Base-by-base conservation (phyloP, 2,329 filamentous ascomycete genomes). In the Fonsecaea pugnacius region DNA sequence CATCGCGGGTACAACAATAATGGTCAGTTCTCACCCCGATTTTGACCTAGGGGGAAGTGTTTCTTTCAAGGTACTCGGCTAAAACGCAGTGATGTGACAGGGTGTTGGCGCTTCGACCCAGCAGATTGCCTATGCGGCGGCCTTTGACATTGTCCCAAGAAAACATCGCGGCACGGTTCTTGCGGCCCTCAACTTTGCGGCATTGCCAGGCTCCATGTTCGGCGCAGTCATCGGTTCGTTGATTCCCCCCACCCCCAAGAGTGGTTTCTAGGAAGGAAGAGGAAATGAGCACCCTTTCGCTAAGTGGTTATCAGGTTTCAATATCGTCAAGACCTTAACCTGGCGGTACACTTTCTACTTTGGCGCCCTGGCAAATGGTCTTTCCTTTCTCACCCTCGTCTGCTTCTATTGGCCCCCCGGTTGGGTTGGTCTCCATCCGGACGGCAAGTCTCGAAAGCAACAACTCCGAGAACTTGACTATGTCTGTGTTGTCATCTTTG, bases 401-500 rank as follows among this genome's bases (percentile, higher is more conserved):
- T 30, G 27, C 27, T 67, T 59, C 58, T 67, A 67, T 30, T 67
- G 61, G 64, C 64, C 64, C 18, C 64, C 64, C 2, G 43, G 35
- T 30, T 67, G 64, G 18, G 14, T 63, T 12, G 54, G 36, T n/a
- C 43, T 67, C 1, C 64, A 67, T 35, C 64, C 57, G 35, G 61
- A 62, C 14, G 64, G 64, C 53, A 67, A 64, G 18, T 64, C 30
- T 36, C 55, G 61, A 48, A 32, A 14, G n/a, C 59, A 69, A 58
- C 67, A 67, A 46, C 51, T 67, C 35, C 33, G 58, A 30, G 63
- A 66, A 30, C 50, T 69, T 18, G 67, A 69, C 52, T 67, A 64
- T 55, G 52, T 67, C 30, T 65, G 67, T n/a, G 50, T 69, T 7
- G 32, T 67, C 10, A 50, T 69, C 10, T 65, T 66, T 36, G 54